Evolutionary conservation across 2,329 filamentous ascomycete genomes (phyloP).

Genomic region (Aspergillus sp.): DNA sequence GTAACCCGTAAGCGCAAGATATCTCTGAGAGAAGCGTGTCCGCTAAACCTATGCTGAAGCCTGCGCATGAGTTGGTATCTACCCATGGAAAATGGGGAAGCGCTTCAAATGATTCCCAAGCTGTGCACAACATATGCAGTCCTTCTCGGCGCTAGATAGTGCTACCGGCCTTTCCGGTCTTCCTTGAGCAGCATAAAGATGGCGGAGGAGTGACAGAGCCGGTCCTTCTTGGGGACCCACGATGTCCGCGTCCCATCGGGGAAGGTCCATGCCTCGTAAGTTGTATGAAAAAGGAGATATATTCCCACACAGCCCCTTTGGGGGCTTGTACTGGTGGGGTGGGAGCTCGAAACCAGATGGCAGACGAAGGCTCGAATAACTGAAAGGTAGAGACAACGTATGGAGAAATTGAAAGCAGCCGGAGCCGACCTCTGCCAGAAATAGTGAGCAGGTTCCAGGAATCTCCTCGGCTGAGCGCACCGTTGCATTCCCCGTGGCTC

Average conservation of each 20-base stretch:
- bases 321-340: neutral
- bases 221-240: neutral
- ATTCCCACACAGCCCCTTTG: constrained; percentile 3
- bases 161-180: neutral
- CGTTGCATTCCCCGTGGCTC: constrained; percentile 4
- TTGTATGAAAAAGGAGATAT: constrained; percentile 1
- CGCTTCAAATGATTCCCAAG: neutral
- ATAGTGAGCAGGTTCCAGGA: neutral
- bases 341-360: neutral
- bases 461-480: neutral
- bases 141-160: neutral
- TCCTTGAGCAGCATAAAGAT: neutral
- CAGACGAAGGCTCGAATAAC: neutral
- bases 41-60: neutral
- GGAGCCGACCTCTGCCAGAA: neutral
- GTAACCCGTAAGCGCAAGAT: neutral
- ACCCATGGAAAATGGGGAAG: neutral
- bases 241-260: neutral
- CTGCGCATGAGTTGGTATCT: neutral
- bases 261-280: neutral
- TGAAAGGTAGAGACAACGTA: neutral
- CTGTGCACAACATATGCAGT: neutral
- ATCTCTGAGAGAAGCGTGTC: neutral
- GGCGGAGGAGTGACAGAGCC: neutral
- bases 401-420: neutral